phyloP scores from a whole-genome alignment of 2,329 filamentous ascomycete species.

The Claviceps arundinis region DNA sequence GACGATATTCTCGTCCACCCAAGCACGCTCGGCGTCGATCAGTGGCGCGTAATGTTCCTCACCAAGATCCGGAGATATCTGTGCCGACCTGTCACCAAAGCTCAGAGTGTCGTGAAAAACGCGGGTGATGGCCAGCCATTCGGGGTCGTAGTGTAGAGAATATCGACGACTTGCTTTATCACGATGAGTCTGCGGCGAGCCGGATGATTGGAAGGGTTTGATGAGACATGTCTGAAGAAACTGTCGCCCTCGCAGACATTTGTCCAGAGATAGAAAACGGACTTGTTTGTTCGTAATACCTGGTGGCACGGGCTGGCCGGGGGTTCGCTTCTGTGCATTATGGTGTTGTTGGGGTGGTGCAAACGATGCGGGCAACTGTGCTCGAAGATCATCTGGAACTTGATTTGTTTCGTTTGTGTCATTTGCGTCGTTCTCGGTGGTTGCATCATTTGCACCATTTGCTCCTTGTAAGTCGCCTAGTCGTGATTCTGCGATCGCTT shows the following conservation, averaged over 20 bases:
- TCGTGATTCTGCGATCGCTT: neutral
- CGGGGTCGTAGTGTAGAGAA: conserved; percentile 68
- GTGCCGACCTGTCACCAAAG: conserved; percentile 45
- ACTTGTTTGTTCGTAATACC: conserved; percentile 68
- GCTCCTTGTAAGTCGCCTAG: neutral
- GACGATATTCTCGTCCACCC: conserved; percentile 70
- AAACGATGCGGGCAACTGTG: conserved; percentile 67
- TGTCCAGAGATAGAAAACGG: conserved; percentile 81
- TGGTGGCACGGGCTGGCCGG: conserved; percentile 52
- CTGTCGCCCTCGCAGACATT: conserved; percentile 66
- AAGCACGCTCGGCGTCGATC: conserved; percentile 58
- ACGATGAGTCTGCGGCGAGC: conserved; percentile 11
- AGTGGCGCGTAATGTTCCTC: conserved; percentile 53
- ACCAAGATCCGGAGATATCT: conserved; percentile 46
- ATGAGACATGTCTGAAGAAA: conserved; percentile 72
- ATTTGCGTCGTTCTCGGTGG: neutral
- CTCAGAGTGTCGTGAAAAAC: conserved; percentile 56
- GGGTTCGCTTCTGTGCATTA: conserved; percentile 20
- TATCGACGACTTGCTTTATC: conserved; percentile 27
- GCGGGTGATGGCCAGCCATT: conserved; percentile 90
- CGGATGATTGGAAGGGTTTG: conserved; percentile 26
- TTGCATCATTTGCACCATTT: neutral
- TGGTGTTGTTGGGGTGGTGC: conserved; percentile 24
- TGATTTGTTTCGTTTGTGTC: conserved; percentile 10
- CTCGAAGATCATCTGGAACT: conserved; percentile 52